Evolutionary conservation across 73 alveolate genomes (phyloP), one percentile per base, ranked within the genome.

Genomic region (Durusdinium trenchii): DNA sequence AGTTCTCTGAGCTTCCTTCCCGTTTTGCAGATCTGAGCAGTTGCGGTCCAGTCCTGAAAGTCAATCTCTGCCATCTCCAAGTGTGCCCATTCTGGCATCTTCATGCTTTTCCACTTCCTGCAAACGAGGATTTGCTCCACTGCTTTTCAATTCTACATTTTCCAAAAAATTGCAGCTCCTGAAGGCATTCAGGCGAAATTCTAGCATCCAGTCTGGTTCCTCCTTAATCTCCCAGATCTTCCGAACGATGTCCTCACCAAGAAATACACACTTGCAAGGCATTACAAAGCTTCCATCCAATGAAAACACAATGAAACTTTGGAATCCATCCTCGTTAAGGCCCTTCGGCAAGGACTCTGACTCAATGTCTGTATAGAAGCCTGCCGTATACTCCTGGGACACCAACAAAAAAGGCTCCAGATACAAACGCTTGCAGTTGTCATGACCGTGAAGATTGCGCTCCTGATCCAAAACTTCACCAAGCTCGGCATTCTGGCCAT

Each of bases 191-290:
- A 94, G 90, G 38, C 99, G 99, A 32, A 75, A 94, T 48, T 94
- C 99, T 43, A 94, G 84, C 99, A 94, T 94, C 99, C 99, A 94
- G 50, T 94, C 99, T 23, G 99, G 99, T 73, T 94, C 99, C 42
- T 94, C 99, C 57, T 94, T 94, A 83, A 94, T 94, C 82, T 50
- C 99, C 81, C 84, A 94, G 45, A 94, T 94, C 47, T 45, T 73
- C n/a, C 99, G 91, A 36, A 94, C 99, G 67, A 94, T 94, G 52
- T 94, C 98, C 98, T 91, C 51, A 35, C 85, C 52, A 7, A 36
- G 12, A 40, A 5, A 75, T 2, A 51, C 30, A 23, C 67, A 42
- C 50, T 85, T 6, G 30, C 76, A 40, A 86, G 52, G 36, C 52
- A 10, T 9, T 18, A 18, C n/a, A 46, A 57, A 57, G 45, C 40